These are phyloP conservation scores for Magnusiomyces sp. DNA, from an alignment of 1,139 yeast genomes.

Conservation along the genomic window DNA sequence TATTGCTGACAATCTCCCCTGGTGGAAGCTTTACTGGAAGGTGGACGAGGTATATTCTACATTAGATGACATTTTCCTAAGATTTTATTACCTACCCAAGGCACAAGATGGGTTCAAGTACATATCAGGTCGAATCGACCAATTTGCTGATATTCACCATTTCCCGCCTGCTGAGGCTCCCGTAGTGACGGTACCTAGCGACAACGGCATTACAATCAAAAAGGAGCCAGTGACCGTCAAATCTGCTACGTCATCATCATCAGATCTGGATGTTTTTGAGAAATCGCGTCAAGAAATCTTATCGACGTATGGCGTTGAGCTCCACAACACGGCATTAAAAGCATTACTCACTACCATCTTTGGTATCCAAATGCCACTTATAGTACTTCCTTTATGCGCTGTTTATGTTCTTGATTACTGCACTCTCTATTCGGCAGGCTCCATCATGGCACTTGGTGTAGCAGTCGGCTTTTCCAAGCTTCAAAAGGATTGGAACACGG, in stretches of 20 bases:
- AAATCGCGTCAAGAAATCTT: conserved; percentile 10
- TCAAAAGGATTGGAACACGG: conserved; percentile 31
- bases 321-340: conserved; percentile 15
- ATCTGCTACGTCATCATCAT: conserved; percentile 1
- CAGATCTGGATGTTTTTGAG: conserved; percentile 4
- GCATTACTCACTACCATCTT: conserved; percentile 15
- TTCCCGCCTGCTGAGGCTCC: conserved; percentile 12
- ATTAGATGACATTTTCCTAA: conserved; percentile 17
- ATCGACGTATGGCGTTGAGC: conserved; percentile 10
- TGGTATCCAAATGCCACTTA: conserved; percentile 32
- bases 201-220: not conserved
- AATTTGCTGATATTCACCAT: conserved; percentile 23
- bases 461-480: conserved; percentile 31
- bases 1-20: conserved; percentile 23
- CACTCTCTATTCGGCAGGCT: conserved; percentile 31
- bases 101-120: conserved; percentile 27
- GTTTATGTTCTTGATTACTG: conserved; percentile 25
- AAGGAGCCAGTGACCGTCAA: conserved; percentile 2
- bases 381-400: conserved; percentile 29
- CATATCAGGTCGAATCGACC: conserved; percentile 30
- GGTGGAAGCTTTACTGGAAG: conserved; percentile 34
- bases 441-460: conserved; percentile 32
- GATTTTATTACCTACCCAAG: conserved; percentile 24
- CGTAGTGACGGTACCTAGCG: not conserved
- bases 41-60: conserved; percentile 32